phyloP scores from a whole-genome alignment of 257 asterid species.

The Striga asiatica region DNA sequence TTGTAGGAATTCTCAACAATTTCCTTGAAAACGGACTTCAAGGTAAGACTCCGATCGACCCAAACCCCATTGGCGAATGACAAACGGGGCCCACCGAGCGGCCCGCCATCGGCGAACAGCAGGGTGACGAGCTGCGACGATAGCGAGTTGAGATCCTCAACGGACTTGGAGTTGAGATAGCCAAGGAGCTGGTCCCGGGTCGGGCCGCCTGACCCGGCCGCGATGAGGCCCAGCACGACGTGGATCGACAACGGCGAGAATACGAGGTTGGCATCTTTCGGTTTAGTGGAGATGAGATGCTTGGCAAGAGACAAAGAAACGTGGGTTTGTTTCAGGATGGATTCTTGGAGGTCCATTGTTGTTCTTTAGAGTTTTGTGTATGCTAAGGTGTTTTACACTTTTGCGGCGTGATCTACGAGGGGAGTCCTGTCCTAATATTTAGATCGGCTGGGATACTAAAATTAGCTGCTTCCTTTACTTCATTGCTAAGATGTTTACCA shows the following conservation, averaged over 20 bases:
- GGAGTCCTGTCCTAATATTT: too few relatives aligned
- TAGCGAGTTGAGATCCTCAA: conserved; percentile 23
- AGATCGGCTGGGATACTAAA: too few relatives aligned
- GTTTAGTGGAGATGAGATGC: conserved; percentile 26
- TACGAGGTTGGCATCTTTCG: conserved; percentile 28
- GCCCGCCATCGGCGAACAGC: conserved; percentile 39
- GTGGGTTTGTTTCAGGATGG: conserved; percentile 34
- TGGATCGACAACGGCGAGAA: conserved; percentile 55
- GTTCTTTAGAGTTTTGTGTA: too few relatives aligned
- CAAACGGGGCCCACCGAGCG: conserved; percentile 32
- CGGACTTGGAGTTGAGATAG: conserved; percentile 23
- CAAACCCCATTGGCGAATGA: conserved; percentile 48
- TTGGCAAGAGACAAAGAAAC: conserved; percentile 33
- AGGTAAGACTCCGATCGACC: conserved; percentile 33
- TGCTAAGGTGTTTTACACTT: too few relatives aligned
- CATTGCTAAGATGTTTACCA: too few relatives aligned
- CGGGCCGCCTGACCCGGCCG: conserved; percentile 41
- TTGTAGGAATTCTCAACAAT: conserved; percentile 29
- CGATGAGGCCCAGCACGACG: conserved; percentile 28
- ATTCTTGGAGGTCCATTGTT: conserved; percentile 35
- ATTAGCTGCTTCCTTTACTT: too few relatives aligned
- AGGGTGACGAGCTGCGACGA: conserved; percentile 33
- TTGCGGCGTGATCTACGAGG: too few relatives aligned
- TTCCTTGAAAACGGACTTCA: conserved; percentile 33
- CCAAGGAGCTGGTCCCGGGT: conserved; percentile 32